Evolutionary conservation across 2,329 filamentous ascomycete species (phyloP).

Genomic region (Sarocladiaceae sp.): DNA sequence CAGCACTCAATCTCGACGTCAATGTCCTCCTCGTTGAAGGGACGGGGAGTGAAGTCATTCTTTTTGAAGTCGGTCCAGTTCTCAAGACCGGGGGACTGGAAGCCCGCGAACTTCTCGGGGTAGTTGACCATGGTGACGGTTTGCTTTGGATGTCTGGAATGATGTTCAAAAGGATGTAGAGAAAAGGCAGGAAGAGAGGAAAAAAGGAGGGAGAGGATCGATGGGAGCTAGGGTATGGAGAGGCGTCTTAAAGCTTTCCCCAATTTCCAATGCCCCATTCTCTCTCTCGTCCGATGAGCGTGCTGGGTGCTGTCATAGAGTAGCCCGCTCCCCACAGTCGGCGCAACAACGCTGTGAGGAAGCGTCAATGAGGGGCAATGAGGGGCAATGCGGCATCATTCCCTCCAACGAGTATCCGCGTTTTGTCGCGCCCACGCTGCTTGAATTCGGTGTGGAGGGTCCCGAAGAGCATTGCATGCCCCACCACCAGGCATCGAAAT

Average conservation of each 20-base stretch:
- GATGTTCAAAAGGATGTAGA: neutral
- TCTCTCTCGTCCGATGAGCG: neutral
- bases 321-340: neutral
- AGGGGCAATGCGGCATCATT: conserved; percentile 6
- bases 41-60: conserved; percentile 76
- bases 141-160: neutral
- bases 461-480: neutral
- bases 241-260: neutral
- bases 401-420: neutral
- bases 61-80: conserved; percentile 61
- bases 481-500: neutral
- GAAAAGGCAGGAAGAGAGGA: neutral
- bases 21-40: conserved; percentile 81
- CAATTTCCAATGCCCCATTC: neutral
- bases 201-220: neutral
- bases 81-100: conserved; percentile 52
- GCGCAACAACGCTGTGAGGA: neutral
- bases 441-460: neutral
- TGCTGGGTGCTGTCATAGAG: conserved; percentile 1
- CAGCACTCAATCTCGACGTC: conserved; percentile 84
- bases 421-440: neutral
- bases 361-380: conserved; percentile 5
- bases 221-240: neutral
- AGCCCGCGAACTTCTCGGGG: conserved; percentile 57
- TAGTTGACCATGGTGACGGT: conserved; percentile 33